Percentiles rank a stretch among this genome's conserved stretches.
phyloP scores from a whole-genome alignment of 2,329 filamentous ascomycete genomes.

The Aspergillus felis region DNA sequence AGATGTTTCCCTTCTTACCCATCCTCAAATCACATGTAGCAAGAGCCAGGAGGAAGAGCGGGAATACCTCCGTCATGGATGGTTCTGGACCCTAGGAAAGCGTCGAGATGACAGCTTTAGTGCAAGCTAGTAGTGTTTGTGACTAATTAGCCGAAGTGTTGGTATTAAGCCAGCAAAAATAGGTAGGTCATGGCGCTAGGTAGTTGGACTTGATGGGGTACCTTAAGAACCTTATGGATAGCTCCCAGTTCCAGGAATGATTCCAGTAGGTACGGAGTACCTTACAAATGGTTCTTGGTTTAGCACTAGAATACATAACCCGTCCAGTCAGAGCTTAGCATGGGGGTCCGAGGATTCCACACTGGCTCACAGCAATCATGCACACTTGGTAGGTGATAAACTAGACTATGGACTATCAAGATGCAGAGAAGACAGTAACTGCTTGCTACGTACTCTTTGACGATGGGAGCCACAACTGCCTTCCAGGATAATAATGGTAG shows the following conservation, averaged over 20 bases:
- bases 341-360: neutral
- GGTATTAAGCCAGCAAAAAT: too few relatives aligned
- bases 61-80: neutral
- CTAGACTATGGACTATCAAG: neutral
- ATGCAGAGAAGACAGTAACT: neutral
- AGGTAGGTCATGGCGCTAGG: neutral
- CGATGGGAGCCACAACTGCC: neutral
- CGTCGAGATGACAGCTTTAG: neutral
- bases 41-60: neutral
- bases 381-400: neutral
- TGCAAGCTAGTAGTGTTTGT: neutral
- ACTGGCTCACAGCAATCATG: neutral
- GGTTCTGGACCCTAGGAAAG: neutral
- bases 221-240: neutral
- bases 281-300: neutral
- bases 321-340: neutral
- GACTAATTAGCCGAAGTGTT: neutral
- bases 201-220: neutral
- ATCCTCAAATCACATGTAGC: too few relatives aligned
- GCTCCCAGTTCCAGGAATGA: neutral
- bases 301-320: neutral
- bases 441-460: neutral
- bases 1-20: neutral
- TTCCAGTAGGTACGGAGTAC: neutral
- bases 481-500: neutral